Base-by-base conservation (phyloP, 2,329 filamentous ascomycete species). In the Neobulgaria alba region DNA sequence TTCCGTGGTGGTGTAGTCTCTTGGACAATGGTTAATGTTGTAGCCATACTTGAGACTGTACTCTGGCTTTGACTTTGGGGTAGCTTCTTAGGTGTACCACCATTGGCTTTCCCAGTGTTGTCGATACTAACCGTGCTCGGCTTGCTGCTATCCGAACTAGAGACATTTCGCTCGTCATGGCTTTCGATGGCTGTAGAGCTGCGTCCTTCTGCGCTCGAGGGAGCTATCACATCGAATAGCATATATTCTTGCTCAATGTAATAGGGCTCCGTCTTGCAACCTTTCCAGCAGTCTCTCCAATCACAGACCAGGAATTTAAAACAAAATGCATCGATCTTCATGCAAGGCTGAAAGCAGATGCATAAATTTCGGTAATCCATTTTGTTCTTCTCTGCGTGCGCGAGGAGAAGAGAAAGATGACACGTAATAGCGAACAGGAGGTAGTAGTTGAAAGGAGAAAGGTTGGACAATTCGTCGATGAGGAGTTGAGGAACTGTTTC, bases 401-500 rank as follows among this genome's bases (percentile, higher is more conserved):
- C 88, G 53, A 95, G 79, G 8, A 96, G 73, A 18, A 95, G 74
- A 55, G 88, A 95, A 36, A 96, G 79, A 57, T 96, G 90, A 63
- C 90, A 95, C 23, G 90, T 96, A 54, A 95, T 95, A 55, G 90
- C 90, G 61, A 96, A 96, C 4, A 96, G 78, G 10, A 96, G 81
- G 59, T 96, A 95, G 65, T 96, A 96, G 65, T 95, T 94, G 70
- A 92, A 95, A 0, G 90, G 90, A 5, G 90, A 85, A n/a, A 96
- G 72, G 53, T 86, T 89, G 1, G 90, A 95, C 2, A 96, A 77
- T 62, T 95, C 87, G 50, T 95, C 88, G 51, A 93, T 81, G 42
- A 96, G 74, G 62, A 92, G 61, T 58, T 93, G 84, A 0, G 90
- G 89, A 4, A 90, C 88, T 34, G 75, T 77, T 38, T 85, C 85